Base-by-base conservation (phyloP, 306 rosid species). In the Phaseolus lunatus region DNA sequence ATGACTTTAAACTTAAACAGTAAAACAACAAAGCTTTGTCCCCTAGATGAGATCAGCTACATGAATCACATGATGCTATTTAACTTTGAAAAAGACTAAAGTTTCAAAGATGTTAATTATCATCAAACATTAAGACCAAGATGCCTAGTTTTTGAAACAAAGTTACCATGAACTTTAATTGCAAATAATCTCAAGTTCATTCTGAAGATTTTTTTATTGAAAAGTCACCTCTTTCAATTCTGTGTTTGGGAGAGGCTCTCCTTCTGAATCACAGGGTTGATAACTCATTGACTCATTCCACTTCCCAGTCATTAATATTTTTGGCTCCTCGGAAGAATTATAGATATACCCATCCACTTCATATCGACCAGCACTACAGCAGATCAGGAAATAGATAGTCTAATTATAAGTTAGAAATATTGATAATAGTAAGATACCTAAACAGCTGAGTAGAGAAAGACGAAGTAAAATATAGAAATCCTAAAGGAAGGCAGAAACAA, bases 301-400 rank as follows among this genome's bases (percentile, higher is more conserved):
- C 82, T 92, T 92, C 83, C 98, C 98, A 33, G 97, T 92, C 89
- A 94, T 94, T 85, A 94, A 78, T 65, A 90, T 76, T 85, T 92
- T 90, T 18, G 98, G 97, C 83, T 94, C 97, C 86, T 92, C 98
- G 0, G 86, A 87, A 75, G 96, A 87, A 82, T 88, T 94, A 73
- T 92, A 94, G 75, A 94, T 86, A 81, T 94, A 94, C 44, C 98
- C 97, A 87, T 94, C 98, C 84, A 90, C 96, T 89, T 94, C 98
- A 57, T 94, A 92, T 49, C 97, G 97, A 78, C 97, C 96, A 76
- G 96, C 88, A 44, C 98, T 92, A 84, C 84, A 72, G 73, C 29
- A 72, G 15, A 67, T 76, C 29, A 37, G 16, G 62, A 66, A 75
- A 71, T 23, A 76, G 31, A 74, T 11, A 43, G 43, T 48, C 26